Evolutionary conservation across 2,329 filamentous ascomycete species (phyloP).

Genomic region (Fusarium palustre): DNA sequence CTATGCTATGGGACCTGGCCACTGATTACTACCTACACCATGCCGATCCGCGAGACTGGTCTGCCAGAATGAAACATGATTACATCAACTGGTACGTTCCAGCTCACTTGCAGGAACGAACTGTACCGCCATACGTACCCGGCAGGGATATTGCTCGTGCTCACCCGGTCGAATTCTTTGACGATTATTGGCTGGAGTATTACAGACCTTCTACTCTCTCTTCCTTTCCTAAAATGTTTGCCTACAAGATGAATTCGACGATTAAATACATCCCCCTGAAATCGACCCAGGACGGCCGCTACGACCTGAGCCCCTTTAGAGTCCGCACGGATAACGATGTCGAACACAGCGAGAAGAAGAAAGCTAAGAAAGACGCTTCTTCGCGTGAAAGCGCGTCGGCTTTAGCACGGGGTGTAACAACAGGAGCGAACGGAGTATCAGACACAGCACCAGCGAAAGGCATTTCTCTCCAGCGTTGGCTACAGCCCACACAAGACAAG

Average conservation of each 20-base stretch:
- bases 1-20: constrained; percentile 95
- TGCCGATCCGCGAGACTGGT: constrained; percentile 80
- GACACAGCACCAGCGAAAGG: constrained; percentile 57
- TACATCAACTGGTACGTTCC: constrained; percentile 94
- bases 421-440: constrained; percentile 55
- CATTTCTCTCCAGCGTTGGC: constrained; percentile 71
- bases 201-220: constrained; percentile 90
- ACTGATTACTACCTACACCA: constrained; percentile 98
- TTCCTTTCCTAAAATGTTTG: constrained; percentile 91
- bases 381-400: constrained; percentile 70
- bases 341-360: constrained; percentile 71
- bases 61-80: constrained; percentile 69
- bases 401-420: constrained; percentile 33
- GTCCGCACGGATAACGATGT: constrained; percentile 75
- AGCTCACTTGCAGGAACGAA: constrained; percentile 72
- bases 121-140: constrained; percentile 62
- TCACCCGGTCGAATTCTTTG: constrained; percentile 72
- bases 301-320: constrained; percentile 89
- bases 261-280: constrained; percentile 84
- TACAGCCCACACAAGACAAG: constrained; percentile 62
- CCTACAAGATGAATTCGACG: constrained; percentile 91
- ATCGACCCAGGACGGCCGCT: constrained; percentile 76
- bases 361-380: constrained; percentile 74
- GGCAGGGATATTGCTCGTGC: constrained; percentile 53
- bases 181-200: constrained; percentile 98